Percentiles rank a stretch among this genome's conserved stretches.
Conservation (phyloP, 2,329 filamentous ascomycete genomes). For the Shiraia sp. region DNA sequence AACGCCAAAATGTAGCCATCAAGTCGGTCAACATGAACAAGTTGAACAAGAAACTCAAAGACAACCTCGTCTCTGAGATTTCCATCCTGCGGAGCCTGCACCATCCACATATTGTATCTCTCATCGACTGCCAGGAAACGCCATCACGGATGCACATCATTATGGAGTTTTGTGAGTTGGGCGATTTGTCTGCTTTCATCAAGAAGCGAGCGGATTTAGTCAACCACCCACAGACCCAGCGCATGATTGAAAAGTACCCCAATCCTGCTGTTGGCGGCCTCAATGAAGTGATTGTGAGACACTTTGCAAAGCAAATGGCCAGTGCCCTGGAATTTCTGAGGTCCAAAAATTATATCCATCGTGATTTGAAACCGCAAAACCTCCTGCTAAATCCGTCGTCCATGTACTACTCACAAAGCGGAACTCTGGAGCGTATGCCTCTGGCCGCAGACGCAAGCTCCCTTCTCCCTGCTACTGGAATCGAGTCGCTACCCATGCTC, state of each 20-base stretch:
- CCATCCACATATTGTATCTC: conserved; percentile 94
- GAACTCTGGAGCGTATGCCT: conserved; percentile 60
- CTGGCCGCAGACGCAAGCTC: conserved; percentile 82
- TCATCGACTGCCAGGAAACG: conserved; percentile 92
- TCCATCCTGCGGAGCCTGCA: conserved; percentile 90
- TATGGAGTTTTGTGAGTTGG: conserved; percentile 98
- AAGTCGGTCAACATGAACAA: conserved; percentile 92
- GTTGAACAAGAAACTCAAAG: conserved; percentile 93
- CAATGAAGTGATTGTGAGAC: conserved; percentile 92
- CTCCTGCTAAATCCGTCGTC: conserved; percentile 84
- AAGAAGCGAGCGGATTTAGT: conserved; percentile 84
- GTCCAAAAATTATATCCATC: conserved; percentile 84
- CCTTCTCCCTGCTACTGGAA: conserved; percentile 76
- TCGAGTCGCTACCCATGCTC: conserved; percentile 87
- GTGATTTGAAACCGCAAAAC: conserved; percentile 97
- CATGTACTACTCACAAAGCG: conserved; percentile 63
- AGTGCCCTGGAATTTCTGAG: conserved; percentile 91
- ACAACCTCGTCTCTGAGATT: conserved; percentile 95
- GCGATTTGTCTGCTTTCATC: conserved; percentile 93
- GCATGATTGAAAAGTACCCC: conserved; percentile 93
- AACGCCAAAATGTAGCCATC: conserved; percentile 84
- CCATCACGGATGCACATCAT: conserved; percentile 89
- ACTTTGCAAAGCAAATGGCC: conserved; percentile 92
- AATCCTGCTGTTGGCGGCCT: conserved; percentile 81
- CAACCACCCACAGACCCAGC: conserved; percentile 78